Evolutionary conservation across 768 basidiomycete species (phyloP).

Genomic region (Phanerodontia chrysosporium): DNA sequence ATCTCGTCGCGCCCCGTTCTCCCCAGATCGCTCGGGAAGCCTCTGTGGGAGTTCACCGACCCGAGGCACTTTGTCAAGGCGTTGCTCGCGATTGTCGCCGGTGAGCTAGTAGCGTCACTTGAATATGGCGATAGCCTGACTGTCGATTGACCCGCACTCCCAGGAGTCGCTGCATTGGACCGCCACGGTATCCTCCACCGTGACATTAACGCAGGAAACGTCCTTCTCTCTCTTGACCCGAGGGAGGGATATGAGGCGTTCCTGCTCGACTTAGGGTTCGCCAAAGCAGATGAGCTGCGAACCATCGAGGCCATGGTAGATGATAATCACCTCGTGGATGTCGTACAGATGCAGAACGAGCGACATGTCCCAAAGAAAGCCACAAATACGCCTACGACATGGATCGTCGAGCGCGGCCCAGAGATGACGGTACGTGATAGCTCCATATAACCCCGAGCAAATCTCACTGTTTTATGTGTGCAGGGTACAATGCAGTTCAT

Average conservation of each 20-base stretch:
- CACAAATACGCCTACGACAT: too few species aligned
- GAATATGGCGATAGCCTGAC: too few species aligned
- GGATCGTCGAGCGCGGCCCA: neutral
- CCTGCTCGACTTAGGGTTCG: slow-evolving; percentile 29
- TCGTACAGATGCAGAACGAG: too few species aligned
- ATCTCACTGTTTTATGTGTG: too few species aligned
- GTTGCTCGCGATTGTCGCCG: neutral
- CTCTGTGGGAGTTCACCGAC: neutral
- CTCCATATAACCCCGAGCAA: neutral
- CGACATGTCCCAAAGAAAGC: too few species aligned
- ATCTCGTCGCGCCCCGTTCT: neutral
- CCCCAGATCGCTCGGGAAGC: neutral
- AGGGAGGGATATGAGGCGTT: slow-evolving; percentile 20
- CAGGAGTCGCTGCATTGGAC: slow-evolving; percentile 16
- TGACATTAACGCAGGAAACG: slow-evolving; percentile 32
- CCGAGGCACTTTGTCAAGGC: neutral
- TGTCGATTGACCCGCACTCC: too few species aligned
- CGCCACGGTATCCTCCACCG: slow-evolving; percentile 27
- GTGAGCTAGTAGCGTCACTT: too few species aligned
- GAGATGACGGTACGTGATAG: neutral
- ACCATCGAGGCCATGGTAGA: too few species aligned
- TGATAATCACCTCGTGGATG: too few species aligned
- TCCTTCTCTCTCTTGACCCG: slow-evolving; percentile 22
- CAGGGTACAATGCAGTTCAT: neutral
- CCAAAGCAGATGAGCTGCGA: slow-evolving; percentile 7